Base-by-base conservation (phyloP, 2,329 filamentous ascomycete species). In the Catunica adiposa region DNA sequence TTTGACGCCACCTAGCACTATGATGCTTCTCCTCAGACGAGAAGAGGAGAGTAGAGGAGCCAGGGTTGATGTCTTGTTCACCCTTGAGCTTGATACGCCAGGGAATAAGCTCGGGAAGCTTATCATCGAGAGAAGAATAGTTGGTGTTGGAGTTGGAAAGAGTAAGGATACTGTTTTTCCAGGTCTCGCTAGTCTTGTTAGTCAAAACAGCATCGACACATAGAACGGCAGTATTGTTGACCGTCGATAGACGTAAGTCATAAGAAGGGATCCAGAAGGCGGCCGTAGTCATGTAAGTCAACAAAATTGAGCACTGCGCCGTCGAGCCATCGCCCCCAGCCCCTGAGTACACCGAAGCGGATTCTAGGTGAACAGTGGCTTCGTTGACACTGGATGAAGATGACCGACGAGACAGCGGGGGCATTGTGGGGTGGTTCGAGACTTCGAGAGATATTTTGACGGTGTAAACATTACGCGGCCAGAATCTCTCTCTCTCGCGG, bases 131-230 rank as follows among this genome's bases (percentile, higher is more conserved):
- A 1, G 74, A 74, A 1, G 75, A 71, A 54, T 78, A 80, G 3
- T 72, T 72, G 2, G 79, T 75, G 61, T 83, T 77, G 0, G 79
- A 82, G 0, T 79, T 83, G 2, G 80, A 83, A 3, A 84, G 72
- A 0, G 73, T 73, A 38, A 84, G 66, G 59, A 74, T 77, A 64
- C 77, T 76, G 65, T 77, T 74, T 29, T 68, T 69, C 81, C 81
- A 84, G 0, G 74, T 77, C 66, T 84, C 81, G 0, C 76, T 79
- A 0, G 79, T 82, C 53, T 69, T 69, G 66, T 84, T 84, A 56
- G 71, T 74, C 54, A 83, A 73, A 60, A 76, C 73, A 1, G 80
- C 80, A 55, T 82, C 77, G 63, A 84, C 84, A 61, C 73, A 74
- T 14, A 84, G 69, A 3, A 67, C 67, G 1, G 71, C 79, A 0